phyloP scores from a whole-genome alignment of 371 early-diverging fungal species.

The Mortierella polycephala region DNA sequence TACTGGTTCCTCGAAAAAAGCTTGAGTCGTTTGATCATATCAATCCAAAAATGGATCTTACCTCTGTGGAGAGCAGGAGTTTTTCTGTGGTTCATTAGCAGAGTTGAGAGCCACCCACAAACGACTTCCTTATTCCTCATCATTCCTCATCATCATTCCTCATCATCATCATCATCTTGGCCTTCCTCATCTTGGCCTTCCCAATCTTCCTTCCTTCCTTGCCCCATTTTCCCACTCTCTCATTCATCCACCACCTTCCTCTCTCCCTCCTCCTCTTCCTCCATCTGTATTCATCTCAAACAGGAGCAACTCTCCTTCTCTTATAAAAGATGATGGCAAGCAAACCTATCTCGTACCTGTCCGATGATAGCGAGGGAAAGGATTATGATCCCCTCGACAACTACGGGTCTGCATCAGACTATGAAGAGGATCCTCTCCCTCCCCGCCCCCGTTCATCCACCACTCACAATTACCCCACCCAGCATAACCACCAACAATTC shows the following conservation, averaged over 20 bases:
- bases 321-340: slow-evolving; percentile 32
- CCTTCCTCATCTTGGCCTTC: background rate
- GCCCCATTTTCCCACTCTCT: background rate
- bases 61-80: background rate
- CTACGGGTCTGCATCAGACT: slow-evolving; percentile 29
- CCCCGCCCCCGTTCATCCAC: background rate
- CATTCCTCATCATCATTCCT: background rate
- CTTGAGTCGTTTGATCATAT: no score
- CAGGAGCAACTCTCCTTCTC: background rate
- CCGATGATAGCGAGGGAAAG: slow-evolving; percentile 28
- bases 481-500: background rate
- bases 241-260: background rate
- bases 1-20: no score
- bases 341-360: slow-evolving; percentile 16
- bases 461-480: background rate
- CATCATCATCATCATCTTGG: background rate
- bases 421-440: slow-evolving; percentile 14
- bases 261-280: background rate
- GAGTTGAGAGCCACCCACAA: no score
- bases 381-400: slow-evolving; percentile 29
- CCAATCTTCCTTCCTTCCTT: background rate
- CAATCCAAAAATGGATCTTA: no score
- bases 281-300: background rate
- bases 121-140: background rate
- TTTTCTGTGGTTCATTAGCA: background rate